Evolutionary conservation across 2,329 filamentous ascomycete species (phyloP).

Genomic region (Cercospora sp.): DNA sequence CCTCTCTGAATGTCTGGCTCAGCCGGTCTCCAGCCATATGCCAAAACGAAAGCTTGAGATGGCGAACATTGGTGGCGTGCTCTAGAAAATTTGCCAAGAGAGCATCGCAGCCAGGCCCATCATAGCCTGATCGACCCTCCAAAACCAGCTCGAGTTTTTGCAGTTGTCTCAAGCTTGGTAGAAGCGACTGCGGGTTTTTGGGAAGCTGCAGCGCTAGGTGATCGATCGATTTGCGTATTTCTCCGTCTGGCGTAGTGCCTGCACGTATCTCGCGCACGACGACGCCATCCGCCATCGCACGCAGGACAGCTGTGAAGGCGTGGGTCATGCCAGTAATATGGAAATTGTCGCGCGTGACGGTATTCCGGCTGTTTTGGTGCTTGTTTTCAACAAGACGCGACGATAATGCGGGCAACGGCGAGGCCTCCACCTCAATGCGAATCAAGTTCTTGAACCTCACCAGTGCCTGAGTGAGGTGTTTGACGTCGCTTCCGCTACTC

Average conservation of each 20-base stretch:
- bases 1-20: conserved; percentile 4
- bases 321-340: not conserved
- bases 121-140: not conserved
- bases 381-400: not conserved
- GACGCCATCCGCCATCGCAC: not conserved
- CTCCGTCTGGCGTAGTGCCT: not conserved
- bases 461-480: not conserved
- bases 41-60: conserved; percentile 16
- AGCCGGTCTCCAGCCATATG: conserved; percentile 9
- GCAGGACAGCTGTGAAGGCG: conserved; percentile 5
- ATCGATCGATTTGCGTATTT: not conserved
- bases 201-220: not conserved
- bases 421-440: conserved; percentile 2
- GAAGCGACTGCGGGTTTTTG: not conserved
- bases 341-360: not conserved
- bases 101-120: not conserved
- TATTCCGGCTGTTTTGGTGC: not conserved
- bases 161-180: not conserved
- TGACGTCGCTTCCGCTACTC: not conserved
- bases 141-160: conserved; percentile 13
- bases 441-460: not conserved
- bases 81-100: conserved; percentile 4
- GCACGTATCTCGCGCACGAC: not conserved
- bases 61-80: conserved; percentile 6
- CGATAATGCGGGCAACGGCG: not conserved